Conservation (phyloP, 2,329 filamentous ascomycete genomes). For the Magnaporthiopsis rhizophila region DNA sequence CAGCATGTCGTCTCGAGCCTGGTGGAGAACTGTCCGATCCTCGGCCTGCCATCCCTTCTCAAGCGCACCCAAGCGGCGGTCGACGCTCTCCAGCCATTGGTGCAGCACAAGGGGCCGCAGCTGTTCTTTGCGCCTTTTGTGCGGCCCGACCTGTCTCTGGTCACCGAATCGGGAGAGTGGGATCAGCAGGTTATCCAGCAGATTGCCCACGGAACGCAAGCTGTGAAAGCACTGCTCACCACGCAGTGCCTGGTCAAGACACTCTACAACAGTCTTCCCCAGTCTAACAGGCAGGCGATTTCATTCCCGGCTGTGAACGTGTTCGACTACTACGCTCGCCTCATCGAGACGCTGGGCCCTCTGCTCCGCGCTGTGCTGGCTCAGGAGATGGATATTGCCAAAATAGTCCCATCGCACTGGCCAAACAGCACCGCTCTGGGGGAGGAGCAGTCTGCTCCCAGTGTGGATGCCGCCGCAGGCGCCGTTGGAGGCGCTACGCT, state of each 20-base stretch:
- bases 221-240: constrained; percentile 70
- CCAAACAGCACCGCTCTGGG: constrained; percentile 15
- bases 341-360: constrained; percentile 68
- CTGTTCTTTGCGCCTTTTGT: constrained; percentile 69
- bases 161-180: constrained; percentile 24
- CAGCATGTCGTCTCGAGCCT: constrained; percentile 68
- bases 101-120: constrained; percentile 38
- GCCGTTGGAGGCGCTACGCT: neutral
- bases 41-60: constrained; percentile 75
- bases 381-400: constrained; percentile 72
- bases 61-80: constrained; percentile 64
- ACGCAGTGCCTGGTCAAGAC: constrained; percentile 70
- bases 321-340: constrained; percentile 70
- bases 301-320: constrained; percentile 73
- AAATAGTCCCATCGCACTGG: constrained; percentile 65
- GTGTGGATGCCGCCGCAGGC: neutral
- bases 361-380: constrained; percentile 74
- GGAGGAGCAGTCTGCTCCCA: constrained; percentile 3
- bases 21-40: constrained; percentile 70
- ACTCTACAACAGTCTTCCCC: constrained; percentile 66
- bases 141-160: constrained; percentile 24
- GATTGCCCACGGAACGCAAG: constrained; percentile 59
- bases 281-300: constrained; percentile 54
- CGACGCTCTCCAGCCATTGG: constrained; percentile 58
- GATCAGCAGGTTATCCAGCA: constrained; percentile 29